Conservation (phyloP, 257 asterid species). For the Penstemon newberryi region DNA sequence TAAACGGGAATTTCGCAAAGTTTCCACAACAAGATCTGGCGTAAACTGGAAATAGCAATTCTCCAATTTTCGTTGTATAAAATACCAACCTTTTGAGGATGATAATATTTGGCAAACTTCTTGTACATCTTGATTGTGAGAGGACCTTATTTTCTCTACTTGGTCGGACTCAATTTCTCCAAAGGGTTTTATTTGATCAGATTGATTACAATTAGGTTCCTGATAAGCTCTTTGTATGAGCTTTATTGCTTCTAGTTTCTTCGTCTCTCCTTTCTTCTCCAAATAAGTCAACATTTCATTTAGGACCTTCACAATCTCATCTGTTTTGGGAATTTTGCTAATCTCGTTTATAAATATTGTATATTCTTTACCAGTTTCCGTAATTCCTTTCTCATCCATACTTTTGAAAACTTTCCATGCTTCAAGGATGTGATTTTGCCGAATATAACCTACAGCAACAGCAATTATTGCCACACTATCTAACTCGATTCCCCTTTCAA, state of each 20-base stretch:
- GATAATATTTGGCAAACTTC: slow-evolving; percentile 48
- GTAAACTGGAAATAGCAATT: slow-evolving; percentile 43
- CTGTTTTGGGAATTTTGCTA: slow-evolving; percentile 57
- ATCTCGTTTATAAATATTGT: slow-evolving; percentile 62
- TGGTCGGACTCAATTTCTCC: slow-evolving; percentile 26
- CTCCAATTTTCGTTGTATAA: slow-evolving; percentile 58
- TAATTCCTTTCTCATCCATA: slow-evolving; percentile 57
- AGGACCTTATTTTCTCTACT: slow-evolving; percentile 26
- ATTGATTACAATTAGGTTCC: slow-evolving; percentile 20
- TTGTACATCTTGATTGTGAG: slow-evolving; percentile 28
- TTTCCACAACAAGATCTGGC: slow-evolving; percentile 55
- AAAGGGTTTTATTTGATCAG: slow-evolving; percentile 27
- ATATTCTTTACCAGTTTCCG: slow-evolving; percentile 50
- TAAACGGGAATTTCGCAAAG: slow-evolving; percentile 45
- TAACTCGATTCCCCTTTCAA: slow-evolving; percentile 49
- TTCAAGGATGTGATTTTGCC: slow-evolving; percentile 56
- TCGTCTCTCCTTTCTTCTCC: slow-evolving; percentile 55
- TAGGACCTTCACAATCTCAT: slow-evolving; percentile 55
- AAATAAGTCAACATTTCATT: slow-evolving; percentile 56
- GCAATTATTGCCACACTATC: slow-evolving; percentile 68
- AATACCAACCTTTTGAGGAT: slow-evolving; percentile 59
- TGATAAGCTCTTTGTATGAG: slow-evolving; percentile 33
- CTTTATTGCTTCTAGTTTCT: slow-evolving; percentile 40
- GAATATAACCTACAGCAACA: slow-evolving; percentile 57
- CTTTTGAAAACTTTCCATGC: slow-evolving; percentile 57